Percentiles rank a stretch among this genome's conserved stretches.
Evolutionary conservation across 345 rosid species (phyloP).

Genomic region (Hibiscus syriacus): DNA sequence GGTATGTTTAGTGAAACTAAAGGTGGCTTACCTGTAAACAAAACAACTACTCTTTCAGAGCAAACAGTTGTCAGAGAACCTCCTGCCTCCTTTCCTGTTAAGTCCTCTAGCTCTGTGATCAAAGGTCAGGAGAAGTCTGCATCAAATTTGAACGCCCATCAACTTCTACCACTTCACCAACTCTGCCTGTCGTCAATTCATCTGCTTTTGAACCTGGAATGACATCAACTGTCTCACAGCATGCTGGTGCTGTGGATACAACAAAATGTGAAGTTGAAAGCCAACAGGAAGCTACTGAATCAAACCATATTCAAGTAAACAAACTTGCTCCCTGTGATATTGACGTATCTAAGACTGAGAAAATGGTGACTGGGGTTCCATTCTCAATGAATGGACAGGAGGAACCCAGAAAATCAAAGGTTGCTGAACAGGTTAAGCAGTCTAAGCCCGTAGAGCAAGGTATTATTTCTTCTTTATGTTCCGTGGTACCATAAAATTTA

Average conservation of each 20-base stretch:
- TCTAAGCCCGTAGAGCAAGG: constrained; percentile 38
- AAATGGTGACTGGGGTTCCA: background rate
- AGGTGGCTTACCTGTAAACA: constrained; percentile 20
- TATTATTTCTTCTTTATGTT: constrained; percentile 12
- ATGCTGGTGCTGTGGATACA: constrained; percentile 24
- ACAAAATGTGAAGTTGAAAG: constrained; percentile 17
- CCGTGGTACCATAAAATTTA: background rate
- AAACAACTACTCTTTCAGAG: constrained; percentile 7
- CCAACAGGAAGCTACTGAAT: constrained; percentile 26
- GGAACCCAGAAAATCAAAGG: constrained; percentile 18
- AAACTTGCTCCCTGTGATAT: constrained; percentile 6
- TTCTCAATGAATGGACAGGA: constrained; percentile 9
- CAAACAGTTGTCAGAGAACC: constrained; percentile 12
- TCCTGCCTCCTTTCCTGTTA: constrained; percentile 14
- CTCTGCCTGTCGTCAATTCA: constrained; percentile 11
- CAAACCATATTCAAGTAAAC: constrained; percentile 25
- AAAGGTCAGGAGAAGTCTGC: constrained; percentile 26
- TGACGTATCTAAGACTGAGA: constrained; percentile 20
- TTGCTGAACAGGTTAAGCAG: constrained; percentile 22
- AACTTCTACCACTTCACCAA: constrained; percentile 13
- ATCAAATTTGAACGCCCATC: constrained; percentile 16
- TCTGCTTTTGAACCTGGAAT: background rate
- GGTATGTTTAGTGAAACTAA: constrained; percentile 15
- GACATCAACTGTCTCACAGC: background rate
- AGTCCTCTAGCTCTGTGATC: constrained; percentile 22